phyloP scores from a whole-genome alignment of 2,329 filamentous ascomycete species.

The Fusarium sambucinum region DNA sequence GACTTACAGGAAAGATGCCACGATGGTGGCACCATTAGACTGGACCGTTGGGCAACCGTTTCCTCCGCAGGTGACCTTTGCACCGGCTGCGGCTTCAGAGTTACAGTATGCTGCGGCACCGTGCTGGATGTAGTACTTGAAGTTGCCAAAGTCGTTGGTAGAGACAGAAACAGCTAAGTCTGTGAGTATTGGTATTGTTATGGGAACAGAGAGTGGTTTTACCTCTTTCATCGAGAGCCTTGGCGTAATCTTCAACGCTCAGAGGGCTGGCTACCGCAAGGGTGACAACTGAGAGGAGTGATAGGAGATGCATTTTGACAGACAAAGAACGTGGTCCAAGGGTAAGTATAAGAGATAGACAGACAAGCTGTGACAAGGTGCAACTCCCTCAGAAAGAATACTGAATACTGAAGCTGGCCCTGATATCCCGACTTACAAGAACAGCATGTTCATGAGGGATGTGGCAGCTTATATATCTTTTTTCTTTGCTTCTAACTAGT shows the following conservation, averaged over 20 bases:
- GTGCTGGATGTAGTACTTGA: slow-evolving; percentile 65
- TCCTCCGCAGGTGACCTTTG: slow-evolving; percentile 58
- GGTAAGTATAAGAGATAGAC: slow-evolving; percentile 4
- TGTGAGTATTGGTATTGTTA: background rate
- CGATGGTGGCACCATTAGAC: slow-evolving; percentile 58
- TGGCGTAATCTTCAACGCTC: slow-evolving; percentile 45
- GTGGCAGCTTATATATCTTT: slow-evolving; percentile 24
- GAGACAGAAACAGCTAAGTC: slow-evolving; percentile 21
- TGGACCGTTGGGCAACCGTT: slow-evolving; percentile 60
- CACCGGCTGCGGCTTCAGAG: slow-evolving; percentile 54
- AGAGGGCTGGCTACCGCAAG: slow-evolving; percentile 47
- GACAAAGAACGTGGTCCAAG: background rate
- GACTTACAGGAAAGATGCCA: slow-evolving; percentile 57
- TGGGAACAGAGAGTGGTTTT: slow-evolving; percentile 14
- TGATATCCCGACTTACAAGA: slow-evolving; percentile 26
- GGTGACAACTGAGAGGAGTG: slow-evolving; percentile 46
- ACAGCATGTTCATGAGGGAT: slow-evolving; percentile 15
- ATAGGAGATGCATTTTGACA: slow-evolving; percentile 42
- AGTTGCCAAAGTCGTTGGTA: slow-evolving; percentile 51
- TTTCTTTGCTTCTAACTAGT: background rate
- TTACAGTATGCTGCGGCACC: slow-evolving; percentile 68
- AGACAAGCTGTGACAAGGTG: background rate
- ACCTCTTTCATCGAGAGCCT: slow-evolving; percentile 53
- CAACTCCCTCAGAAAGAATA: slow-evolving; percentile 13
- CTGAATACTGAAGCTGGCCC: slow-evolving; percentile 8